A percentile compares a stretch with the other conserved stretches of the same genome.
phyloP scores from a whole-genome alignment of 2,329 filamentous ascomycete genomes.

The Parafenestella ontariensis region DNA sequence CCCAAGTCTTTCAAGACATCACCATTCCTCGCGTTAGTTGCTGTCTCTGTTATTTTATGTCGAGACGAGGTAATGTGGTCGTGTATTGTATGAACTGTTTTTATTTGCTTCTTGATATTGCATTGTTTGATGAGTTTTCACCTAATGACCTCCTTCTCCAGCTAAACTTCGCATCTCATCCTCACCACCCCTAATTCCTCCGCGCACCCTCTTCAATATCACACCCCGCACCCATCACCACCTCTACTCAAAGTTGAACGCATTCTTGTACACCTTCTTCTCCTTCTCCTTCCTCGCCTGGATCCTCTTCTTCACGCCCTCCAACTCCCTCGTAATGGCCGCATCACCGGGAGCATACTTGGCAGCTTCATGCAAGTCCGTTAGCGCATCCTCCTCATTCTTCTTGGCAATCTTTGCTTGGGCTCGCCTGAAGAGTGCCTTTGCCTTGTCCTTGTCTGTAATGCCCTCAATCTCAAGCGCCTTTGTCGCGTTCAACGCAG shows the following conservation, averaged over 20 bases:
- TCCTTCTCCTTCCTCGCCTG: slow-evolving; percentile 81
- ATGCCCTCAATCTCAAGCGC: slow-evolving; percentile 72
- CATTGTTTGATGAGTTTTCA: no score
- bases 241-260: slow-evolving; percentile 64
- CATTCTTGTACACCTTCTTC: slow-evolving; percentile 91
- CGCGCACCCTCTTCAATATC: neutral
- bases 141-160: neutral
- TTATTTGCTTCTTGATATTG: no score
- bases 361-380: slow-evolving; percentile 53
- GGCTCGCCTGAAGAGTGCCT: slow-evolving; percentile 85
- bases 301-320: slow-evolving; percentile 77
- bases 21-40: no score
- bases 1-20: no score
- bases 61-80: neutral
- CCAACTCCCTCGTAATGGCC: slow-evolving; percentile 76
- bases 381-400: slow-evolving; percentile 78
- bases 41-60: no score
- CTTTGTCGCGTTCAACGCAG: slow-evolving; percentile 71
- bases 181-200: no score
- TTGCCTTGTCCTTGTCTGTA: slow-evolving; percentile 80
- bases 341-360: slow-evolving; percentile 70
- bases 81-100: no score
- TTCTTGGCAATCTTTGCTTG: slow-evolving; percentile 77
- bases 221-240: neutral
- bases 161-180: neutral